Evolutionary conservation across 306 rosid genomes (phyloP).

Genomic region (Dalbergia cultrata): DNA sequence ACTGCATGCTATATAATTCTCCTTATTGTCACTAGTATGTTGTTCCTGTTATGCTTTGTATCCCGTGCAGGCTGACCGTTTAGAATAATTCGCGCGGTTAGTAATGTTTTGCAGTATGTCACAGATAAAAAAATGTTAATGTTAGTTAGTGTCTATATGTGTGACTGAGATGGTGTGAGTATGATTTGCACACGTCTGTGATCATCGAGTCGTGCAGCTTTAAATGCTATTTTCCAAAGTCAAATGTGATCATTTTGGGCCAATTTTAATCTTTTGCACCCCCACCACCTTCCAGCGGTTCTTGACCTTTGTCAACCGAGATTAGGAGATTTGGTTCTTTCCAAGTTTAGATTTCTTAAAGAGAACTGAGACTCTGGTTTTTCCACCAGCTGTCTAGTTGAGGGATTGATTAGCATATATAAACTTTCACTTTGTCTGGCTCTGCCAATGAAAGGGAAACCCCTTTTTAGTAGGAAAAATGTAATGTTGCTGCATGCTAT

Average conservation of each 20-base stretch:
- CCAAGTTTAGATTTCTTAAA: slow-evolving; percentile 11
- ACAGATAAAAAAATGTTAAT: slow-evolving; percentile 39
- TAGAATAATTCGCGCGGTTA: slow-evolving; percentile 40
- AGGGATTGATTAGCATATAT: not conserved
- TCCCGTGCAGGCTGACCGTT: slow-evolving; percentile 44
- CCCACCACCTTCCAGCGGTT: not conserved
- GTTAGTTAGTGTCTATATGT: slow-evolving; percentile 40
- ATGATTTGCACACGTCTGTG: not conserved
- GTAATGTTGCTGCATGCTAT: not conserved
- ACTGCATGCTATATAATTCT: not conserved
- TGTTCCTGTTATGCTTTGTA: slow-evolving; percentile 28
- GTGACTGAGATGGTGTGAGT: slow-evolving; percentile 6
- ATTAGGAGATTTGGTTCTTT: not conserved
- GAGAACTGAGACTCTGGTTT: not conserved
- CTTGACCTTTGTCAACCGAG: not conserved
- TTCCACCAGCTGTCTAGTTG: not conserved
- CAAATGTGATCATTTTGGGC: not conserved
- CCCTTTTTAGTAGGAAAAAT: not conserved
- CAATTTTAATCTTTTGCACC: not conserved
- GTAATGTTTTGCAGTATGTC: slow-evolving; percentile 42
- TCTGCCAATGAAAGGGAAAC: not conserved
- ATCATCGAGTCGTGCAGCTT: slow-evolving; percentile 10
- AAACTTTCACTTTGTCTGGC: not conserved
- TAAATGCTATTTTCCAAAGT: not conserved
- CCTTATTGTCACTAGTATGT: not conserved